phyloP scores from a whole-genome alignment of 768 basidiomycete species.

The Boletellus ananiceps region DNA sequence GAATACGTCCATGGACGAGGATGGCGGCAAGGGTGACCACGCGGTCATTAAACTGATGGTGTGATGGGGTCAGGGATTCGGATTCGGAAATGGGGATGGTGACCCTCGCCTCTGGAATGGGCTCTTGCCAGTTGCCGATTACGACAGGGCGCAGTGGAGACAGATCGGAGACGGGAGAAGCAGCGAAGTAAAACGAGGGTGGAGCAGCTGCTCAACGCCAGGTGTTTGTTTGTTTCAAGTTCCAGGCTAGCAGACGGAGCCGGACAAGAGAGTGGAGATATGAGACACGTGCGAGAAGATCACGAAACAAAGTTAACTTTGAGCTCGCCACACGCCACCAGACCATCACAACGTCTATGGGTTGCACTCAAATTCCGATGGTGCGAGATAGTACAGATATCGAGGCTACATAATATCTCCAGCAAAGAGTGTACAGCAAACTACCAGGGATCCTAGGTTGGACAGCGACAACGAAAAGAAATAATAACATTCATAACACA shows the following conservation, averaged over 20 bases:
- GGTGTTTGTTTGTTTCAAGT: too few relatives aligned
- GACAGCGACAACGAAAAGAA: conserved; percentile 18
- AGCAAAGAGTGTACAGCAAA: conserved; percentile 26
- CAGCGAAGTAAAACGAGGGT: not conserved
- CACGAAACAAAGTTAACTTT: conserved; percentile 10
- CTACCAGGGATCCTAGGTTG: conserved; percentile 29
- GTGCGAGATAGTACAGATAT: conserved; percentile 22
- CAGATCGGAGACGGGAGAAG: conserved; percentile 7
- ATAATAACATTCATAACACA: conserved; percentile 20
- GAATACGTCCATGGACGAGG: not conserved
- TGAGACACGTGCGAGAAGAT: not conserved
- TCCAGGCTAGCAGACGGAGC: not conserved
- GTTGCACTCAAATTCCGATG: conserved; percentile 17
- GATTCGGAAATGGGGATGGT: too few relatives aligned
- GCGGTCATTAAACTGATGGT: conserved; percentile 4
- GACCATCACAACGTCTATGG: conserved; percentile 10
- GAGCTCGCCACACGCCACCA: too few relatives aligned
- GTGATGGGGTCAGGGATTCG: not conserved
- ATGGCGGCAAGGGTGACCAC: conserved; percentile 1
- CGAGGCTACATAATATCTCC: conserved; percentile 31
- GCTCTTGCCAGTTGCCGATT: conserved; percentile 4
- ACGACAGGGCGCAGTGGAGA: conserved; percentile 22
- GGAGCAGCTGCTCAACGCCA: too few relatives aligned
- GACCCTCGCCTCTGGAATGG: too few relatives aligned
- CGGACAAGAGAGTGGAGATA: not conserved